Evolutionary conservation across 2,329 filamentous ascomycete species (phyloP).

Genomic region (Fusarium sp.): DNA sequence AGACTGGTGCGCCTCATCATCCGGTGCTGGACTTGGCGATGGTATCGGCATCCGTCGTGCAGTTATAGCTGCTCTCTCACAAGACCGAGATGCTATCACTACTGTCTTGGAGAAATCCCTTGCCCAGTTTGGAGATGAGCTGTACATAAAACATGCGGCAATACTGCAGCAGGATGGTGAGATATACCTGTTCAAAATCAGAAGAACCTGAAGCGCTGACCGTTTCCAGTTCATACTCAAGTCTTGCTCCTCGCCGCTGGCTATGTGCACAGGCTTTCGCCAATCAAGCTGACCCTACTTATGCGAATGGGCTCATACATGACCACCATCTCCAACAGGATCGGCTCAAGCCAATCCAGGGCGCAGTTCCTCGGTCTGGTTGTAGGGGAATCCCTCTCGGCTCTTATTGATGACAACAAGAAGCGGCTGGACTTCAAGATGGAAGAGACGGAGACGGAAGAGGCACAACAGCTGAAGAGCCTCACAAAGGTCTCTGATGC

Average conservation of each 20-base stretch:
- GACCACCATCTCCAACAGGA: constrained; percentile 83
- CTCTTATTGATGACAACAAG: constrained; percentile 73
- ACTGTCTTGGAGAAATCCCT: constrained; percentile 75
- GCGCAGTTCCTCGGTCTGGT: constrained; percentile 89
- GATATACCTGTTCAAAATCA: too few species aligned
- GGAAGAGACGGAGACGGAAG: constrained; percentile 78
- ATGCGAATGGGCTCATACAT: constrained; percentile 80
- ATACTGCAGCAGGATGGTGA: constrained; percentile 89
- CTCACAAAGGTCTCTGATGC: constrained; percentile 72
- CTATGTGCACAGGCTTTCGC: constrained; percentile 74
- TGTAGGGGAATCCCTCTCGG: constrained; percentile 78
- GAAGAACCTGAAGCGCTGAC: constrained; percentile 31
- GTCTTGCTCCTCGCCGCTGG: constrained; percentile 81
- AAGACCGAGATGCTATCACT: constrained; percentile 62
- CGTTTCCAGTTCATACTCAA: constrained; percentile 78
- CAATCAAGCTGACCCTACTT: constrained; percentile 74
- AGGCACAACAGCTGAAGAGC: constrained; percentile 79
- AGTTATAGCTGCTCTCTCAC: constrained; percentile 66
- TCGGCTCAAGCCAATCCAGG: constrained; percentile 78
- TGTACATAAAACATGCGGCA: constrained; percentile 88
- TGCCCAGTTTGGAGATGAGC: constrained; percentile 81
- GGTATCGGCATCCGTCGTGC: constrained; percentile 74
- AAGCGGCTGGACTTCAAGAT: constrained; percentile 85
- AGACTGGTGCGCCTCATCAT: constrained; percentile 72
- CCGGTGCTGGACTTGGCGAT: constrained; percentile 73